Evolutionary conservation across 352 stramenopile species (phyloP).

Genomic region (Plasmopara muralis): DNA sequence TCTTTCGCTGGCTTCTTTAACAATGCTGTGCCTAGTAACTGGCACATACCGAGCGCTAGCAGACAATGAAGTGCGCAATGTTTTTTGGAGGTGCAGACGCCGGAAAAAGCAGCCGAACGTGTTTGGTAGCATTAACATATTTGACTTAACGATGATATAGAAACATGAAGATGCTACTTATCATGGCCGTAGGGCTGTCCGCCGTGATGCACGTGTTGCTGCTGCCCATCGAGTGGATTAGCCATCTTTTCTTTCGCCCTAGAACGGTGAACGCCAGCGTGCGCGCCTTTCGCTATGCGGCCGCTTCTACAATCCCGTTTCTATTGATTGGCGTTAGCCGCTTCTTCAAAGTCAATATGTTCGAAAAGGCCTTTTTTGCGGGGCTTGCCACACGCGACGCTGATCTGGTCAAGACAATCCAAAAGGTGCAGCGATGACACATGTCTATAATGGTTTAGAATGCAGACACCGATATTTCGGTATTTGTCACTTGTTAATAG

Average conservation of each 20-base stretch:
- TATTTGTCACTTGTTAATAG: constrained; percentile 5
- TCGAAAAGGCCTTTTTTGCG: constrained; percentile 71
- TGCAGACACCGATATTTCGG: no score
- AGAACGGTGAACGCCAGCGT: constrained; percentile 43
- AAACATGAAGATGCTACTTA: constrained; percentile 41
- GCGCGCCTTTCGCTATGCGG: constrained; percentile 44
- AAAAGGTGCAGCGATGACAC: constrained; percentile 18
- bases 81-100: constrained; percentile 36
- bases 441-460: no score
- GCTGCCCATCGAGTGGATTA: constrained; percentile 57
- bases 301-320: constrained; percentile 47
- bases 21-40: constrained; percentile 8
- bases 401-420: constrained; percentile 33
- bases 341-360: constrained; percentile 52
- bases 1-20: not conserved
- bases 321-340: constrained; percentile 46
- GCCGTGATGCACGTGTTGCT: constrained; percentile 39
- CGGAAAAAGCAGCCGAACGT: not conserved
- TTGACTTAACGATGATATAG: constrained; percentile 15
- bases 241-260: constrained; percentile 28
- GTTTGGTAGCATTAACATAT: no score
- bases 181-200: constrained; percentile 50
- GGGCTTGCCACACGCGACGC: constrained; percentile 38
- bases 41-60: constrained; percentile 34
- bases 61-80: constrained; percentile 34